Evolutionary conservation across 2,329 filamentous ascomycete genomes (phyloP).

Genomic region (Monilinia vaccinii-corymbosi): DNA sequence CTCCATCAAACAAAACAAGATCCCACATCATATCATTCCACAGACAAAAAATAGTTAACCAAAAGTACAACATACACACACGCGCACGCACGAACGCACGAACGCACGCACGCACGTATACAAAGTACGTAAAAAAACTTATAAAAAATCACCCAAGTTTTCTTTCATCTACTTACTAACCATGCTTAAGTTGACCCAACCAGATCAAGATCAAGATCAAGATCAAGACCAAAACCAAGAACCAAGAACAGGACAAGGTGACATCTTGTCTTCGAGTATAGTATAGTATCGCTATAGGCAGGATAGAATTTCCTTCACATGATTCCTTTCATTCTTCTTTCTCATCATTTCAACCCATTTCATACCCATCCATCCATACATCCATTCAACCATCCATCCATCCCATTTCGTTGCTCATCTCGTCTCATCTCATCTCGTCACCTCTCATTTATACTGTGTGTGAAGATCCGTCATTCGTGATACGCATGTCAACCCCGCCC

Average conservation of each 20-base stretch:
- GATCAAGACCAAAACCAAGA: background rate
- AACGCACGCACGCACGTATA: background rate
- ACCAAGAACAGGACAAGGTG: background rate
- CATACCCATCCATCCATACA: background rate
- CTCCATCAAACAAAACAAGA: no score
- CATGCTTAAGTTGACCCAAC: background rate
- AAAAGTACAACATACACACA: background rate
- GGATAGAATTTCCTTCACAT: background rate
- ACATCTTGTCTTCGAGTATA: background rate
- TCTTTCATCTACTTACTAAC: background rate
- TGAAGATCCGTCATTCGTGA: background rate
- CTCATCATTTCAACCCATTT: background rate
- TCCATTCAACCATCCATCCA: background rate
- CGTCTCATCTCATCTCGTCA: background rate
- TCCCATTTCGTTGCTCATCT: background rate
- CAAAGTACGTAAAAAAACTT: background rate
- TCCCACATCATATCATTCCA: no score
- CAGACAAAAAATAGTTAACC: no score
- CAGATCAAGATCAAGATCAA: background rate
- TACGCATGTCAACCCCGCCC: background rate
- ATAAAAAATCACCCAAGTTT: background rate
- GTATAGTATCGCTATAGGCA: background rate
- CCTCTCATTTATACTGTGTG: background rate
- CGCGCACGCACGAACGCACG: background rate
- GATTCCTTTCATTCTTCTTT: background rate